Evolutionary conservation across 805 yeast genomes (phyloP).

Genomic region (Nakazawaea populi): DNA sequence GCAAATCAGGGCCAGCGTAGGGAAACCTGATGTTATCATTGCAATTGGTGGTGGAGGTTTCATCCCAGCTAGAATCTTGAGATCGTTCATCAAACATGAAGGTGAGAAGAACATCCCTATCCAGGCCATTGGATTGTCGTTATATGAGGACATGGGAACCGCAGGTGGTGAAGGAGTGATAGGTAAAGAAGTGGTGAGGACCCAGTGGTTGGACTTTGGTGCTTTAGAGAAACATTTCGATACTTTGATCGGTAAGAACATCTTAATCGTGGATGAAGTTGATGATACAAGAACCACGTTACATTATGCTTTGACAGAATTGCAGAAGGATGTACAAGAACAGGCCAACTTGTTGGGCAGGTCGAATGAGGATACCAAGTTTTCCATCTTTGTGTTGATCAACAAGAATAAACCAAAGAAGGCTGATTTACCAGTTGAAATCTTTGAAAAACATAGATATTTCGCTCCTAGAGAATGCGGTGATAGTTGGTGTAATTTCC

Average conservation of each 20-base stretch:
- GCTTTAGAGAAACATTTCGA: conserved; percentile 63
- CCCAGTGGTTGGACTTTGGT: conserved; percentile 87
- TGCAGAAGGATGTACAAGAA: conserved; percentile 57
- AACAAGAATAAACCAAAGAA: conserved; percentile 79
- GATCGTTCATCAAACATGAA: conserved; percentile 53
- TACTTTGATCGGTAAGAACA: conserved; percentile 73
- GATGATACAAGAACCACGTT: conserved; percentile 90
- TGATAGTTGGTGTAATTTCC: conserved; percentile 84
- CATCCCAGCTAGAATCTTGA: conserved; percentile 61
- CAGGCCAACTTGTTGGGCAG: conserved; percentile 59
- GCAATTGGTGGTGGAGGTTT: conserved; percentile 76
- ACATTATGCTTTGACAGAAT: conserved; percentile 76
- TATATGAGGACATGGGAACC: conserved; percentile 50
- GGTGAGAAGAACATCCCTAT: conserved; percentile 65
- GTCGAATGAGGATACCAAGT: conserved; percentile 52
- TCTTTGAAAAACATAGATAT: conserved; percentile 62
- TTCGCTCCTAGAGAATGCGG: conserved; percentile 69
- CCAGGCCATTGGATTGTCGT: conserved; percentile 62
- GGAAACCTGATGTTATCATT: conserved; percentile 49
- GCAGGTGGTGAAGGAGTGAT: conserved; percentile 43
- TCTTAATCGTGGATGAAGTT: conserved; percentile 83
- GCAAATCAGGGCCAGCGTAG: conserved; percentile 24
- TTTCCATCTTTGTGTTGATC: conserved; percentile 77
- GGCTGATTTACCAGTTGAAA: conserved; percentile 60
- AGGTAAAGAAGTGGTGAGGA: conserved; percentile 78